Evolutionary conservation across 2,329 filamentous ascomycete species (phyloP), one percentile per base, ranked within the genome.

Genomic region (Pestalotiopsis sp.): DNA sequence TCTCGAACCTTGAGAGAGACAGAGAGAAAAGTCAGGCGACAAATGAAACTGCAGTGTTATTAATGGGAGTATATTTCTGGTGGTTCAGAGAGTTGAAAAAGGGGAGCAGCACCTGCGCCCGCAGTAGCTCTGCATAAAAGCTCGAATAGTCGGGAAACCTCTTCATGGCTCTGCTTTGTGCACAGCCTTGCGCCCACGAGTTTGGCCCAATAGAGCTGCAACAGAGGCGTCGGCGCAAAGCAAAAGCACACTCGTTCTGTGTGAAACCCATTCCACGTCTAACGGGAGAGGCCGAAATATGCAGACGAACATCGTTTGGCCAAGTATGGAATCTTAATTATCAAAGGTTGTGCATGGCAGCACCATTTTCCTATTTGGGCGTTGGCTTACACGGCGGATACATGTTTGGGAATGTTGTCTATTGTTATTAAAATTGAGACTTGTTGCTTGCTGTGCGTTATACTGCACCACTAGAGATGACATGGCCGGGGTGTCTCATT

Each of bases 61-160:
- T 45, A 17, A 57, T 25, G 36, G n/a, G 27, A 23, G 65, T 67
- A 61, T 67, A 67, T 67, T 67, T 67, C 52, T 63, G 36, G 27
- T 31, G 27, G 27, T 57, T 62, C 58, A 56, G 31, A 61, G 4
- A 36, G 52, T 17, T 14, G 41, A 14, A 17, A 13, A 45, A 17
- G 41, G 41, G n/a, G 17, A 31, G 27, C 27, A 31, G 45, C 45
- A 17, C 45, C n/a, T 36, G 17, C 41, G 23, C 45, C 65, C n/a
- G 58, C 66, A 67, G 66, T 63, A 58, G 23, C 17, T 61, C 17
- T 67, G 66, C 66, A 67, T 67, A 62, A 67, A n/a, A 31, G 31
- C 27, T 61, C 65, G 56, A 31, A 67, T 59, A 61, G 27, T 61
- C 61, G 38, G 17, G 27, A 31, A 5, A 17, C 36, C 20, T 52